Conservation (phyloP, 176 grass and related monocot species). For the Lolium rigidum region DNA sequence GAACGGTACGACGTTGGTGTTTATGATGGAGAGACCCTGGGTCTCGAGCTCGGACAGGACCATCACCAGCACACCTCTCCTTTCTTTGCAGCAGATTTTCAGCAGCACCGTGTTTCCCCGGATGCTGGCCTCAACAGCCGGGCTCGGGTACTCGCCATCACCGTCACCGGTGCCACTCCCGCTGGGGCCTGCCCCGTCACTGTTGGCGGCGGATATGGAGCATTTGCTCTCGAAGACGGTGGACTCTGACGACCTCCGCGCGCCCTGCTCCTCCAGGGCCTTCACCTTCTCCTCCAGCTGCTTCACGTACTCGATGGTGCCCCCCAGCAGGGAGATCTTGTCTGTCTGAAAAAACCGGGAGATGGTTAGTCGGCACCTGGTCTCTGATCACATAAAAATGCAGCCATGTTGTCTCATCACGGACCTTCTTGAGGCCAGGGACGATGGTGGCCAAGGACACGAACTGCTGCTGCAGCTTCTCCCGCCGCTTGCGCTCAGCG, state of each 20-base stretch:
- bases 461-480: constrained; percentile 79
- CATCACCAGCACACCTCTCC: constrained; percentile 56
- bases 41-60: constrained; percentile 63
- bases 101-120: constrained; percentile 48
- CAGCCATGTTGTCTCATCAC: not conserved
- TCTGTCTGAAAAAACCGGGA: constrained; percentile 55
- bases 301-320: constrained; percentile 62
- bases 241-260: constrained; percentile 38
- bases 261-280: constrained; percentile 51
- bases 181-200: constrained; percentile 5
- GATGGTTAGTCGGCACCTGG: not conserved
- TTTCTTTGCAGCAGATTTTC: constrained; percentile 59
- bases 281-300: constrained; percentile 62
- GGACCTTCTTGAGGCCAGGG: constrained; percentile 72
- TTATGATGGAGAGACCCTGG: constrained; percentile 57
- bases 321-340: constrained; percentile 69
- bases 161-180: not conserved
- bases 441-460: constrained; percentile 61
- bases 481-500: constrained; percentile 65
- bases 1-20: constrained; percentile 57
- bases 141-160: not conserved
- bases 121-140: constrained; percentile 54
- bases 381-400: not conserved
- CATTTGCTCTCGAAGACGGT: constrained; percentile 52
- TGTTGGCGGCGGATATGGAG: constrained; percentile 29